Conservation (phyloP, 768 basidiomycete species). For the Mycena filopes region DNA sequence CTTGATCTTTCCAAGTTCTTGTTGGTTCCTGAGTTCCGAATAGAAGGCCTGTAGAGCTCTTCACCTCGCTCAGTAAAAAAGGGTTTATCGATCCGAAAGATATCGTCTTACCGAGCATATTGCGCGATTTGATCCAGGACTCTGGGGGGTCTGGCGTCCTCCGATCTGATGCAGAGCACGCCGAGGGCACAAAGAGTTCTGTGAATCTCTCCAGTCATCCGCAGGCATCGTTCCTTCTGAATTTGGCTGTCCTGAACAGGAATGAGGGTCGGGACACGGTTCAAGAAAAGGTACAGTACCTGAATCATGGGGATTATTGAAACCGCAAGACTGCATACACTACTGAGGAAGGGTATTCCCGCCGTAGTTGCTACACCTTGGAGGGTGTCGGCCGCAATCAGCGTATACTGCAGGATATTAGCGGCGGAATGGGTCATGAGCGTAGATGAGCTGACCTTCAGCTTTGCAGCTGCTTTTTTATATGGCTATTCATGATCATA, state of each 20-base stretch:
- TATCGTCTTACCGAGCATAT: neutral
- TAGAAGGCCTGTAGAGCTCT: constrained; percentile 6
- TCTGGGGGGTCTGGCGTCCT: neutral
- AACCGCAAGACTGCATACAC: neutral
- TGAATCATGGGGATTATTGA: neutral
- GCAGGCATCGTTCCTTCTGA: constrained; percentile 6
- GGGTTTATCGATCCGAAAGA: neutral
- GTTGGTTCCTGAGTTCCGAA: neutral
- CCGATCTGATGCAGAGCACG: neutral
- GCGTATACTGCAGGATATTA: constrained; percentile 9
- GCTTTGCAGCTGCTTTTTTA: too few relatives aligned
- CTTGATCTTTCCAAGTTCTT: constrained; percentile 6
- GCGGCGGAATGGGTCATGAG: neutral
- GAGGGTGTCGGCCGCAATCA: neutral
- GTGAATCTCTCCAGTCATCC: constrained; percentile 9
- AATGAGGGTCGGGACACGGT: neutral
- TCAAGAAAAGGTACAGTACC: neutral
- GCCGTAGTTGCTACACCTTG: neutral
- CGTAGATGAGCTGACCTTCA: too few relatives aligned
- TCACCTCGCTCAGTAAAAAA: neutral
- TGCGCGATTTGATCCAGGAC: constrained; percentile 10
- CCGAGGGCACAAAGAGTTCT: neutral
- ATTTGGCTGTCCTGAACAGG: neutral
- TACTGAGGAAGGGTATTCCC: constrained; percentile 4
- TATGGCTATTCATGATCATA: too few relatives aligned